A percentile compares a stretch with the other conserved stretches of the same genome.
phyloP scores from a whole-genome alignment of 2,329 filamentous ascomycete genomes.

The Colletotrichum sp. region DNA sequence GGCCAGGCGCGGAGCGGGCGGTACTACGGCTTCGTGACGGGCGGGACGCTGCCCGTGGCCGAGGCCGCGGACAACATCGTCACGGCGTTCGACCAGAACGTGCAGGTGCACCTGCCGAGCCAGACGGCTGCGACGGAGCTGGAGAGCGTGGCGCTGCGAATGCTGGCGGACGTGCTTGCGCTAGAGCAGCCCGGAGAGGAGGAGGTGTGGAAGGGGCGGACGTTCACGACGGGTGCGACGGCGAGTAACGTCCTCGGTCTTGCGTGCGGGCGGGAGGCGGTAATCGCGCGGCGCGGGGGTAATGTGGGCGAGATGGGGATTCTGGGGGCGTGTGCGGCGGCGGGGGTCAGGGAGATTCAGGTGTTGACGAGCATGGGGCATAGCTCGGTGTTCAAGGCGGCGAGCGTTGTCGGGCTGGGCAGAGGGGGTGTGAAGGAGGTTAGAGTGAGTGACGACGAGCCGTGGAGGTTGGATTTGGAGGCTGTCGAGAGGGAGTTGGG shows the following conservation, averaged over 20 bases:
- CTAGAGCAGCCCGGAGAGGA: slow-evolving; percentile 46
- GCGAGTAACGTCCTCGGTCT: slow-evolving; percentile 82
- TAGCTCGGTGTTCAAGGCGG: slow-evolving; percentile 84
- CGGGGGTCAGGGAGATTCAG: slow-evolving; percentile 72
- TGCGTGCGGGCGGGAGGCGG: slow-evolving; percentile 68
- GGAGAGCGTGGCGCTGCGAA: slow-evolving; percentile 73
- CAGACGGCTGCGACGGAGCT: slow-evolving; percentile 80
- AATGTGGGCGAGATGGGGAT: slow-evolving; percentile 75
- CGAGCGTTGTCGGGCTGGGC: slow-evolving; percentile 81
- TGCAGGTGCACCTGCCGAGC: slow-evolving; percentile 78
- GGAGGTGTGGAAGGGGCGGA: slow-evolving; percentile 63
- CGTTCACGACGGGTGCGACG: slow-evolving; percentile 69
- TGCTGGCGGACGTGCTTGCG: slow-evolving; percentile 69
- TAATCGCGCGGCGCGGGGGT: slow-evolving; percentile 47
- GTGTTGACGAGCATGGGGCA: slow-evolving; percentile 84
- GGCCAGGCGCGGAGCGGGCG: slow-evolving; percentile 66
- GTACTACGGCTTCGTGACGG: slow-evolving; percentile 92
- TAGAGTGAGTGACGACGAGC: slow-evolving; percentile 51
- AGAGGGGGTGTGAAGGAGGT: slow-evolving; percentile 70
- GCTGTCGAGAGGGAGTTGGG: slow-evolving; percentile 66
- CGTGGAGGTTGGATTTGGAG: slow-evolving; percentile 74
- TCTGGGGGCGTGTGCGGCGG: slow-evolving; percentile 65
- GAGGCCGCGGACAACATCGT: slow-evolving; percentile 86
- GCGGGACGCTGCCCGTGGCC: slow-evolving; percentile 79
- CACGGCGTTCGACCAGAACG: slow-evolving; percentile 81